Base-by-base conservation (phyloP, 768 basidiomycete genomes). In the Lactarius tabidus region DNA sequence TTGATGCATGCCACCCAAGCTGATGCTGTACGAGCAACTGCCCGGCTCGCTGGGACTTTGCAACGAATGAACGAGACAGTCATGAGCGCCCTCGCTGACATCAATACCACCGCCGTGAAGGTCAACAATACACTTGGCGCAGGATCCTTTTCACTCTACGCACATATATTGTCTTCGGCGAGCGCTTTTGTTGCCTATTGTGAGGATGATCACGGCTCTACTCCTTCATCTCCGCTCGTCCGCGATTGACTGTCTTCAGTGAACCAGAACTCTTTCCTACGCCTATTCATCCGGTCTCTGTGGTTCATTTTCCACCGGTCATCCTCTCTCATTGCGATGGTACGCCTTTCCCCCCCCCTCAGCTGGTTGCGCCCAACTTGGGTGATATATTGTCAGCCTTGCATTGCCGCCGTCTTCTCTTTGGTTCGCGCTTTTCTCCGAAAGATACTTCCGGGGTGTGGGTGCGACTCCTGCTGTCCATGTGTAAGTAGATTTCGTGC, bases 1-100 rank as follows among this genome's bases (percentile, higher is more conserved):
- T 55, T 54, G 7, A 53, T 66, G 35, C 52, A 57, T 43, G 20
- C 55, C 3, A 57, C 65, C 23, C 67, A 68, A 48, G 57, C 18
- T 26, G 62, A 63, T 62, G 62, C 62, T 5, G 55, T 52, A 10
- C 62, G 59, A n/a, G 66, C 43, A 31, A 54, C 68, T 10, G 55
- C 56, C 10, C 55, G 56, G 9, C 69, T 70, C 12, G 55, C 55
- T 38, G 67, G 28, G 45, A 39, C 60, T 15, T 10, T 70, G n/a
- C 36, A 56, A 29, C 57, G 8, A 20, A 63, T 67, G 59, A 60
- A 67, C 18, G 68, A 65, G 33, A 62, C 60, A 17, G 57, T 54
- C 6, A 45, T 62, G 54, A 41, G 17, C n/a, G 62, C 68, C 3
- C 62, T 63, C 28, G 29, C 36, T 43, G 62, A 68, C 28, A 60